Base-by-base conservation (phyloP, 352 stramenopile species). In the Globisporangium spiculum region DNA sequence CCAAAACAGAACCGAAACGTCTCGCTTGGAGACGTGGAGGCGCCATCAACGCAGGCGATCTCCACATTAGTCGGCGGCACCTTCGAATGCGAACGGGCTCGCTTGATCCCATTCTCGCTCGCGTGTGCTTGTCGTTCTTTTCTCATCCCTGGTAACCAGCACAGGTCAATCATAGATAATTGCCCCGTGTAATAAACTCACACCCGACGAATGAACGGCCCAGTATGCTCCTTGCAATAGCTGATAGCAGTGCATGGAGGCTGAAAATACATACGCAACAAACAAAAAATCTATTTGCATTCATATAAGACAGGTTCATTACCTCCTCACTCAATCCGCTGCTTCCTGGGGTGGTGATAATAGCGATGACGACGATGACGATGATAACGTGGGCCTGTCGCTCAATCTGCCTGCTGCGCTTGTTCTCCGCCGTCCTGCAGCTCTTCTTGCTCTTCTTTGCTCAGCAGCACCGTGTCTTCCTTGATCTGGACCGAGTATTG, bases 391-490 rank as follows among this genome's bases (percentile, higher is more conserved):
- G 54, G 18, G n/a, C 27, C n/a, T n/a, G 41, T 54, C n/a, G 36
- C 41, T 20, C 38, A 24, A 10, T 14, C 60, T 54, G 58, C 52
- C 48, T 61, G 54, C 20, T n/a, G 50, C 26, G 34, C 41, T 59
- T 57, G 32, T 60, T 60, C 30, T 66, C 50, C 50, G 20, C 46
- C 44, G 4, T 52, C 3, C 14, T 27, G 68, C n/a, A 70, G 59
- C 57, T 72, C 62, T 14, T 70, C 68, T 32, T 81, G 77, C 58
- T 86, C 63, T 60, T 81, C 74, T 62, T 68, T 76, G 60, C 80
- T 71, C 65, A 88, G 73, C 67, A 92, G 75, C 32, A 81, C 66
- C n/a, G 79, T 90, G 62, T 88, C 79, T 46, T 84, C 73, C 6
- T 69, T 75, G 60, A 92, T 90, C 66, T 79, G 64, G 46, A 83